A percentile compares a stretch with the other conserved stretches of the same genome.
Evolutionary conservation across 495 filamentous ascomycete genomes (phyloP).

Genomic region (Penicillium coffeae): DNA sequence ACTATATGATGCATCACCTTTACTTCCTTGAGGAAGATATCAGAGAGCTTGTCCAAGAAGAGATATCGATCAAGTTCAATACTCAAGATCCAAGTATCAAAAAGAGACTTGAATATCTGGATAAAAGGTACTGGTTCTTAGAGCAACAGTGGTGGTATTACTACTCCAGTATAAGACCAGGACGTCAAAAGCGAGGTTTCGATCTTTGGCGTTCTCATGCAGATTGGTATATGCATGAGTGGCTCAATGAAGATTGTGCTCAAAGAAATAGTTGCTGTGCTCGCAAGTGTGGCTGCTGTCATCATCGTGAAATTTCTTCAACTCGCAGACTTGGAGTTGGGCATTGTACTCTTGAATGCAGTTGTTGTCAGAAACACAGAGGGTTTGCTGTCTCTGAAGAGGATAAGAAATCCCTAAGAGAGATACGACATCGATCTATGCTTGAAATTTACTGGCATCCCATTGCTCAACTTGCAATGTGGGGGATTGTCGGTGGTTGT

Average conservation of each 20-base stretch:
- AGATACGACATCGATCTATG: no score
- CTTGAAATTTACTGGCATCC: no score
- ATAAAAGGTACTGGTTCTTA: neutral
- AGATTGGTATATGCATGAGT: constrained; percentile 8
- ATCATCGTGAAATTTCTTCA: neutral
- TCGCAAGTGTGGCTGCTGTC: constrained; percentile 7
- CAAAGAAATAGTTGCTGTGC: constrained; percentile 4
- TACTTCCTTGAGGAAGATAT: neutral
- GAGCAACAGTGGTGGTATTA: neutral
- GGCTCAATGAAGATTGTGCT: constrained; percentile 4
- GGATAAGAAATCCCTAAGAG: neutral
- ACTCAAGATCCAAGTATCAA: neutral
- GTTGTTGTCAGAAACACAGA: constrained; percentile 3
- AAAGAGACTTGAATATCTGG: neutral
- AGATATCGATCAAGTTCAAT: neutral
- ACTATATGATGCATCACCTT: neutral
- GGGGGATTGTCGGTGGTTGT: no score
- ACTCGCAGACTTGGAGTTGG: constrained; percentile 3
- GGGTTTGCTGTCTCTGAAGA: neutral
- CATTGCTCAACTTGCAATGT: no score
- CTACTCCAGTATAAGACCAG: neutral
- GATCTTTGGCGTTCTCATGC: constrained; percentile 3
- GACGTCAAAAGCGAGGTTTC: neutral
- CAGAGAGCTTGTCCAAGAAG: neutral
- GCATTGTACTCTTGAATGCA: constrained; percentile 10